These are phyloP conservation scores for Colletotrichum tabaci DNA, from an alignment of 2,329 filamentous ascomycete genomes.

Conservation along the genomic window DNA sequence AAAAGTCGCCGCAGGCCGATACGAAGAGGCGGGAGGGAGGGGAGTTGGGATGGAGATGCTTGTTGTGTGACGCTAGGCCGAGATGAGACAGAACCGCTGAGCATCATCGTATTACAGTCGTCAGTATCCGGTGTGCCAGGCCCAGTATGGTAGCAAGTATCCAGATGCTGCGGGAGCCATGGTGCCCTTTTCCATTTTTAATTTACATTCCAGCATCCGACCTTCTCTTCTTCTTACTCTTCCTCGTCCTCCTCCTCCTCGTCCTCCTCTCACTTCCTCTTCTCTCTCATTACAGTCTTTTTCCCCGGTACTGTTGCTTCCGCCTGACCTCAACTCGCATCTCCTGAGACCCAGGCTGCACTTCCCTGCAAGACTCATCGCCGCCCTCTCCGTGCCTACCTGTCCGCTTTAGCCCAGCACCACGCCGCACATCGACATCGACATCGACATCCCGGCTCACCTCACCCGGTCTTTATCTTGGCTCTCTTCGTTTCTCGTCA, in stretches of 20 bases:
- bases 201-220: conserved; percentile 40
- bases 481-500: conserved; percentile 41
- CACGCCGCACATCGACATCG: not conserved
- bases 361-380: not conserved
- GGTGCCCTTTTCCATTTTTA: conserved; percentile 41
- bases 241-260: too few species aligned
- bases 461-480: conserved; percentile 11
- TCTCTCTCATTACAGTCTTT: not conserved
- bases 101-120: conserved; percentile 14
- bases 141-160: conserved; percentile 10
- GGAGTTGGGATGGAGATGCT: conserved; percentile 23
- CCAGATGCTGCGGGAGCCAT: conserved; percentile 33
- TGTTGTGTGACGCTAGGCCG: conserved; percentile 42
- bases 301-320: conserved; percentile 10
- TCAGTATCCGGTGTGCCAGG: too few species aligned
- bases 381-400: conserved; percentile 29
- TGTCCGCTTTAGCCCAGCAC: conserved; percentile 17
- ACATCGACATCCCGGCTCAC: conserved; percentile 19
- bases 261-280: conserved; percentile 13
- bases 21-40: not conserved
- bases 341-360: not conserved
- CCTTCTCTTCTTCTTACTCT: conserved; percentile 15
- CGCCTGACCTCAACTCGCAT: conserved; percentile 7
- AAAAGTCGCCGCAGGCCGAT: conserved; percentile 16
- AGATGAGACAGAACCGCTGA: conserved; percentile 38